Evolutionary conservation across 2,329 filamentous ascomycete genomes (phyloP).

Genomic region (Bipolaris sorokiniana): DNA sequence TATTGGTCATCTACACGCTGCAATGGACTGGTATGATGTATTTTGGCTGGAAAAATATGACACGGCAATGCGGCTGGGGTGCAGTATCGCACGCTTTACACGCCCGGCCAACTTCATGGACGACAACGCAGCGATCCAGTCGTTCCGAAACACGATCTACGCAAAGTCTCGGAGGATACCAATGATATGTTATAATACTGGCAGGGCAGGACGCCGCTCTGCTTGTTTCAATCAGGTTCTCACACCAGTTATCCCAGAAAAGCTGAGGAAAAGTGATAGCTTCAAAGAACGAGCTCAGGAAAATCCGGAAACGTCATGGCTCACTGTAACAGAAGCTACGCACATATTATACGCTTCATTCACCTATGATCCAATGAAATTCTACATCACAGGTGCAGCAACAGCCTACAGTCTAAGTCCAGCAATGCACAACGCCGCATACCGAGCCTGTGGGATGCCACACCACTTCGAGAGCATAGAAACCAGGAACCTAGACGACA

Average conservation of each 20-base stretch:
- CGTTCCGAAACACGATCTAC: slow-evolving; percentile 60
- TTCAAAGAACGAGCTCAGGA: slow-evolving; percentile 47
- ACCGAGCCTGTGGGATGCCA: slow-evolving; percentile 69
- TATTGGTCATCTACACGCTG: slow-evolving; percentile 62
- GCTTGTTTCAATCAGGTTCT: slow-evolving; percentile 70
- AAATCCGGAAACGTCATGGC: slow-evolving; percentile 52
- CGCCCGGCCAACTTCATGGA: slow-evolving; percentile 62
- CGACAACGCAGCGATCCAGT: slow-evolving; percentile 67
- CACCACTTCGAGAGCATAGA: slow-evolving; percentile 70
- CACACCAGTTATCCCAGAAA: slow-evolving; percentile 64
- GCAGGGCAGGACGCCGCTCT: slow-evolving; percentile 66
- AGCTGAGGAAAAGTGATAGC: slow-evolving; percentile 45
- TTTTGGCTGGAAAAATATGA: slow-evolving; percentile 65
- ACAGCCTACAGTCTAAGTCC: slow-evolving; percentile 77
- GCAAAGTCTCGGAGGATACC: slow-evolving; percentile 57
- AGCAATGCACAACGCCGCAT: slow-evolving; percentile 76
- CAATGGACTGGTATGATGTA: slow-evolving; percentile 62
- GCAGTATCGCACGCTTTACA: slow-evolving; percentile 67
- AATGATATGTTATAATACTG: slow-evolving; percentile 69
- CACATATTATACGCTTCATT: slow-evolving; percentile 70
- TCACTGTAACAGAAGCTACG: slow-evolving; percentile 69
- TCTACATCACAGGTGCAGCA: slow-evolving; percentile 75
- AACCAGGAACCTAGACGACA: slow-evolving; percentile 61
- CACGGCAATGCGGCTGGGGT: slow-evolving; percentile 63
- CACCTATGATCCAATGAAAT: slow-evolving; percentile 70